Evolutionary conservation across 2,329 filamentous ascomycete species (phyloP), one percentile per base, ranked within the genome.

Genomic region (Pestalotiopsis fici): DNA sequence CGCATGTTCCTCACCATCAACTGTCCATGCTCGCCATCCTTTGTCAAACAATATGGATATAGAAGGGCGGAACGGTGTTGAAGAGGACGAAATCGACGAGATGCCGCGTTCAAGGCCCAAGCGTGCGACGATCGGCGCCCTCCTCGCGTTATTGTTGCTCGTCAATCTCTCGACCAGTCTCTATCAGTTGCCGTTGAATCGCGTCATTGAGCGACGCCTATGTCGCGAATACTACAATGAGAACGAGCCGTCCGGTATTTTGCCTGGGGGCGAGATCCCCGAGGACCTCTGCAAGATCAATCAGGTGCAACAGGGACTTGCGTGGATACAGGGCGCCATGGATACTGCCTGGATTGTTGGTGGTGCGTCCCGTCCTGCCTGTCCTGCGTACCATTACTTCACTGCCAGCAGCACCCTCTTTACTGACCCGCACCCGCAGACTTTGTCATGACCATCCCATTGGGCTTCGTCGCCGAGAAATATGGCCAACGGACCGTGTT

Each of bases 241-340:
- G 7, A 74, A 79, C 3, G 80, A 86, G 11, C 82, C 82, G 1
- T 74, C 76, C 0, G 67, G 70, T 3, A 74, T 82, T 13, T 69
- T 65, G 1, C 57, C 75, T 0, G 78, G 80, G 64, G 83, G 82
- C 4, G 75, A 75, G 25, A 75, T 89, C 1, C 79, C 82, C 1
- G 87, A 89, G 74, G 75, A 80, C 67, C 73, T 86, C 3, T 89
- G 87, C 75, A 89, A 89, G 72, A 73, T 85, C 11, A 81, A 87
- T 66, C 74, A 73, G 13, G 79, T 89, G 4, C 86, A 88, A 72
- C 77, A 82, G 65, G 76, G 78, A 18, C 76, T 89, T 9, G 87
- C 86, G 2, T 82, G 83, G 78, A 78, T 88, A 4, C 83, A 86
- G 67, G 87, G 87, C 0, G 74, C 74, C 3, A 83, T 85, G 79